Base-by-base conservation (phyloP, 75 land plant species). In the Azolla pinnata region DNA sequence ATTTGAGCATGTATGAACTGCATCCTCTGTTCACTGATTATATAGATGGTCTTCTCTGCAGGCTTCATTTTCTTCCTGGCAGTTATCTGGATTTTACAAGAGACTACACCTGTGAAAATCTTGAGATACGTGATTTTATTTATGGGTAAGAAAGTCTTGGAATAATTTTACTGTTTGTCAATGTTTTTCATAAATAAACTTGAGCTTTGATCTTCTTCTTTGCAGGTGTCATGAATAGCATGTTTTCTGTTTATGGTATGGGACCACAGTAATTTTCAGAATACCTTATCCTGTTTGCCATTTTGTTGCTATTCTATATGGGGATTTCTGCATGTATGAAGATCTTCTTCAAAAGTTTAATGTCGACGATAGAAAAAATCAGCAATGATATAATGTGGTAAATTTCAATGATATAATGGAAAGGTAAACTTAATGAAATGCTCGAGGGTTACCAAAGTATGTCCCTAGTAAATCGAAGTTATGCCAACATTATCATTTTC, bases 171-270 rank as follows among this genome's bases (percentile, higher is more conserved):
- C 10, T 55, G 28, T 29, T 29, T 55, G 57, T 23, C n/a, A 14
- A 8, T 31, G 5, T 38, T 7, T 38, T 38, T 14, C 42, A 14
- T 38, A 38, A 38, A 14, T 7, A 7, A 38, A 7, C 14, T 7
- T 38, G 7, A 7, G 14, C 42, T 38, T 18, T 46, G 49, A 18
- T 46, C 34, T 64, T 38, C 21, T 8, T 7, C n/a, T 24, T 20
- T 71, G 66, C 90, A 92, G 98, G 99, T 63, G 90, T 89, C 0
- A 95, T 95, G 99, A 95, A 95, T 75, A 81, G 99, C 60, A 75
- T 89, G 76, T 95, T 95, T 66, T 88, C 99, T 40, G 80, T 95
- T 51, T 89, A 89, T 72, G 99, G 99, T 95, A 79, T 7, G 58
- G n/a, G n/a, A n/a, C n/a, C n/a, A n/a, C n/a, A n/a, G 21, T 46